Percentiles rank a stretch among this genome's conserved stretches.
Conservation (phyloP, 2,329 filamentous ascomycete genomes). For the Hymenoscyphus fructigenus region DNA sequence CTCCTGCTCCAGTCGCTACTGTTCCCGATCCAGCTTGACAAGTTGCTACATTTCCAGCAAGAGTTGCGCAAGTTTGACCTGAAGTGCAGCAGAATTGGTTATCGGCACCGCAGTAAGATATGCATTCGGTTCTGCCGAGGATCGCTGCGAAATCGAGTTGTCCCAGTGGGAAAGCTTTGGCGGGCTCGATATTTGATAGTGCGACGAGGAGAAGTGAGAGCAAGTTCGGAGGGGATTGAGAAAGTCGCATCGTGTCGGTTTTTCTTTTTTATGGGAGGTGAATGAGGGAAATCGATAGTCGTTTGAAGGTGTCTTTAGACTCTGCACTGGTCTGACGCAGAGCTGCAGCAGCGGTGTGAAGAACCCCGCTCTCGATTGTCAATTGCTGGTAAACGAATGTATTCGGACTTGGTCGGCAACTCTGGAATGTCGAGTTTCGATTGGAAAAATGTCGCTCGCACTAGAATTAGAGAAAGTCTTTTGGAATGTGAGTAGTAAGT, state of each 20-base stretch:
- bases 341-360: constrained; percentile 7
- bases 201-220: constrained; percentile 41
- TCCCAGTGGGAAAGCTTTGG: constrained; percentile 45
- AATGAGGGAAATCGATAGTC: constrained; percentile 12
- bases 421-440: constrained; percentile 1
- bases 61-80: constrained; percentile 52
- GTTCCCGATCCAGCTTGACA: constrained; percentile 41
- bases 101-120: constrained; percentile 52
- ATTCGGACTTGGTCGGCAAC: not conserved
- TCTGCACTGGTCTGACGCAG: not conserved
- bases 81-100: constrained; percentile 55
- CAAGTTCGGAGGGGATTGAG: constrained; percentile 32
- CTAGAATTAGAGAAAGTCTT: not conserved
- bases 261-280: constrained; percentile 2
- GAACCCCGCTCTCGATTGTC: not conserved
- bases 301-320: not conserved
- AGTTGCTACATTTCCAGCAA: constrained; percentile 47
- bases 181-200: constrained; percentile 39
- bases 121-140: constrained; percentile 40
- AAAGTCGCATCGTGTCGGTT: constrained; percentile 39
- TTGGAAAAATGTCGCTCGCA: not conserved
- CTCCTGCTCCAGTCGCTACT: constrained; percentile 41
- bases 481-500: constrained; percentile 1
- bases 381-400: constrained; percentile 1
- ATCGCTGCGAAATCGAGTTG: constrained; percentile 11